These are phyloP conservation scores for Cetraspora pellucida DNA, from an alignment of 192 early-diverging fungal species.

Conservation along the genomic window DNA sequence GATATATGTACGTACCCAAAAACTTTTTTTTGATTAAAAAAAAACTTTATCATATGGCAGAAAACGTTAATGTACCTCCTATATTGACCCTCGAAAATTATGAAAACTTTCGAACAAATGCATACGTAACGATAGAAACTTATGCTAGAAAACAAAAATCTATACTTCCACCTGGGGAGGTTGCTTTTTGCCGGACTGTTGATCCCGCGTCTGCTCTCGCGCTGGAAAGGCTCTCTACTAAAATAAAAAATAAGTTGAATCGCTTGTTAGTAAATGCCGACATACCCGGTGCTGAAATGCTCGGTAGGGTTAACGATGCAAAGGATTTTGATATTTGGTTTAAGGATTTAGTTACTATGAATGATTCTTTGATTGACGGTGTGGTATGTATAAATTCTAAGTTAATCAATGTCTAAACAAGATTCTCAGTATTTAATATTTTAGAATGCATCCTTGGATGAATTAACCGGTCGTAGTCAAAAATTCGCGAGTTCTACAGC, in stretches of 20 bases:
- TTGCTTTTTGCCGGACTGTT: conserved; percentile 6
- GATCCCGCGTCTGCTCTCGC: not conserved
- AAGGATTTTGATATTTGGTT: conserved; percentile 8
- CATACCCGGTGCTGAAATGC: not conserved
- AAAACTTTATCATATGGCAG: too few relatives aligned
- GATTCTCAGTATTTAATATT: not conserved
- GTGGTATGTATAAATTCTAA: not conserved
- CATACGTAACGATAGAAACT: not conserved
- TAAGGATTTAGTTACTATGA: conserved; percentile 5
- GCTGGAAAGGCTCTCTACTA: not conserved
- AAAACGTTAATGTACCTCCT: too few relatives aligned
- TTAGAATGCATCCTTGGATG: conserved; percentile 69
- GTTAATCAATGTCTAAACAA: not conserved
- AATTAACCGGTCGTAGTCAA: conserved; percentile 55
- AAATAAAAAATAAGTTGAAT: not conserved
- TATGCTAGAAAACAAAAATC: not conserved
- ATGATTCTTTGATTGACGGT: conserved; percentile 2
- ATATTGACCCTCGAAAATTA: too few relatives aligned
- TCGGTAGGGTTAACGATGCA: not conserved
- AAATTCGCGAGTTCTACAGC: conserved; percentile 37
- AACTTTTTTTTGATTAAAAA: too few relatives aligned
- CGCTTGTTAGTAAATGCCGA: conserved; percentile 1
- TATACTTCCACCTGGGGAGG: not conserved
- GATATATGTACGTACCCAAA: too few relatives aligned
- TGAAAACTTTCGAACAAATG: too few relatives aligned